phyloP scores from a whole-genome alignment of 192 early-diverging fungal species.

The Backusella tarrabulga region DNA sequence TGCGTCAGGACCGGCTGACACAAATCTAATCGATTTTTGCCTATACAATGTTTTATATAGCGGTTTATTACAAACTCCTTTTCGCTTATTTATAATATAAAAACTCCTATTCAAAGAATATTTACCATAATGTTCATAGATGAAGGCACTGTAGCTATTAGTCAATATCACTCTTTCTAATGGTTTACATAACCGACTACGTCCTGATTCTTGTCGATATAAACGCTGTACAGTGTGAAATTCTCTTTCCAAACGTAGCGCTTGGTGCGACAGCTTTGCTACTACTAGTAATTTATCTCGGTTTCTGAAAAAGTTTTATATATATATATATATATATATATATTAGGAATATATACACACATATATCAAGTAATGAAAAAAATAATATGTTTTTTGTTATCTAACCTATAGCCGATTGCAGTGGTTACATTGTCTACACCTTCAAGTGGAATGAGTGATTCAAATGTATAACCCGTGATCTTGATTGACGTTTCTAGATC shows the following conservation, averaged over 20 bases:
- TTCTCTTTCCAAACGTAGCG: conserved; percentile 25
- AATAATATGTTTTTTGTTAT: too few relatives aligned
- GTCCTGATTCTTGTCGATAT: conserved; percentile 1
- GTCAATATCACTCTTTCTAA: conserved; percentile 20
- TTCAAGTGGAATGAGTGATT: conserved; percentile 7
- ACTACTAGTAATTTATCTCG: conserved; percentile 28
- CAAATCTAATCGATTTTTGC: conserved; percentile 9
- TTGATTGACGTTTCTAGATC: neutral
- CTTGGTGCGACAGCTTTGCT: conserved; percentile 28
- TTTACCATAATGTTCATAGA: conserved; percentile 24
- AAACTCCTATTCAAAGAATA: neutral
- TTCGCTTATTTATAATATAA: neutral
- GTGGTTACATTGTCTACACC: conserved; percentile 1
- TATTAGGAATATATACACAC: too few relatives aligned
- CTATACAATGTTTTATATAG: neutral
- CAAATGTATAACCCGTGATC: conserved; percentile 13
- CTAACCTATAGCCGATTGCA: neutral
- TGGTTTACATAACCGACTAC: conserved; percentile 10
- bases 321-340: too few relatives aligned
- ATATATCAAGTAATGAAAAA: too few relatives aligned
- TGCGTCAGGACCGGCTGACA: conserved; percentile 1
- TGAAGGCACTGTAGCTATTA: conserved; percentile 16
- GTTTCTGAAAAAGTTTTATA: conserved; percentile 3
- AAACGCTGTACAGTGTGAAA: conserved; percentile 26
- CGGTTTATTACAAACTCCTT: neutral